Percentiles rank a stretch among this genome's conserved stretches.
These are phyloP conservation scores for Sarocladium kiliense DNA, from an alignment of 2,329 filamentous ascomycete genomes.

Conservation along the genomic window DNA sequence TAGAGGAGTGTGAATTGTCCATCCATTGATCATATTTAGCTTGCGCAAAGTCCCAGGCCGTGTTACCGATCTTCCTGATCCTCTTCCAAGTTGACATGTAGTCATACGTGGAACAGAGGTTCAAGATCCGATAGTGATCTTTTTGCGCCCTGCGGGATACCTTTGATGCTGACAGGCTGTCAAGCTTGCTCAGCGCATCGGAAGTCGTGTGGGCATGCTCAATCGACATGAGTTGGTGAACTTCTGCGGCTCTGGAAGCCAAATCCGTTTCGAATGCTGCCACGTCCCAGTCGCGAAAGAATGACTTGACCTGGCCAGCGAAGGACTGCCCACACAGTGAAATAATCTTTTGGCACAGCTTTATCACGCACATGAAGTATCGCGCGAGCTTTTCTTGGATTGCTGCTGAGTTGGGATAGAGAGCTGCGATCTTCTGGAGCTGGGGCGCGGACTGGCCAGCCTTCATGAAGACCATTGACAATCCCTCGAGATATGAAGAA, in stretches of 20 bases:
- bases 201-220: no score
- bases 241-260: no score
- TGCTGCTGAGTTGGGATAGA: slow-evolving; percentile 32
- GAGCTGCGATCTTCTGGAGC: slow-evolving; percentile 29
- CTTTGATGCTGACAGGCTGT: no score
- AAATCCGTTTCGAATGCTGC: no score
- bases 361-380: no score
- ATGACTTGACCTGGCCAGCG: no score
- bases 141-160: slow-evolving; percentile 12
- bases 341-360: no score
- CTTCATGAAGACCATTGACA: slow-evolving; percentile 35
- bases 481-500: slow-evolving; percentile 30
- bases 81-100: slow-evolving; percentile 35
- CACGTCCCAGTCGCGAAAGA: no score
- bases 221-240: no score
- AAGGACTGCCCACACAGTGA: no score
- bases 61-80: slow-evolving; percentile 31
- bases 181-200: no score
- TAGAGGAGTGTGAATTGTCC: slow-evolving; percentile 9
- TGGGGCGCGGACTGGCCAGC: slow-evolving; percentile 33
- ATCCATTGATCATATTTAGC: slow-evolving; percentile 17
- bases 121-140: slow-evolving; percentile 22
- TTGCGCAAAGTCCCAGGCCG: slow-evolving; percentile 18
- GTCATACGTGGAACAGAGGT: slow-evolving; percentile 35
- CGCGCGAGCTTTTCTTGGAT: slow-evolving; percentile 31